Conservation (phyloP, 306 rosid genomes). For the Arachis stenosperma region DNA sequence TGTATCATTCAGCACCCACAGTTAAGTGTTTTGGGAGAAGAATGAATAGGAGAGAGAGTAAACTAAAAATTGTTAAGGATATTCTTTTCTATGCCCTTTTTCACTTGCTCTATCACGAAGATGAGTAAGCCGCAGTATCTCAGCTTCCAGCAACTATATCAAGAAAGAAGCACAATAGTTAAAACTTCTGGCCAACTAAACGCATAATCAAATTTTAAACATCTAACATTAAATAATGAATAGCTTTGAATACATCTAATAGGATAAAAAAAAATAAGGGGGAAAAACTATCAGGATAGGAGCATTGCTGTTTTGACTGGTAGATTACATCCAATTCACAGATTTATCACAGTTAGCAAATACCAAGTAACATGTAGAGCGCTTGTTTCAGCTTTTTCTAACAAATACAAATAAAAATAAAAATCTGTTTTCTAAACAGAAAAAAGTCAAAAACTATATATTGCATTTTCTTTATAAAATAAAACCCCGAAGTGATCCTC, state of each 20-base stretch:
- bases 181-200: slow-evolving; percentile 29
- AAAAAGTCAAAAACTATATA: no score
- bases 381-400: no score
- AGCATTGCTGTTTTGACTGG: slow-evolving; percentile 24
- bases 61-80: slow-evolving; percentile 67
- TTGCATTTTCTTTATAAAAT: no score
- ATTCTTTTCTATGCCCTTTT: slow-evolving; percentile 86
- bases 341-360: slow-evolving; percentile 12
- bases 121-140: slow-evolving; percentile 66
- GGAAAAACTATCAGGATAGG: slow-evolving; percentile 12
- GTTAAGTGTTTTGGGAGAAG: not conserved
- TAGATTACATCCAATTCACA: slow-evolving; percentile 9
- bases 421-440: no score
- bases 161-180: slow-evolving; percentile 34
- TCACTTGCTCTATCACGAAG: slow-evolving; percentile 90
- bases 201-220: slow-evolving; percentile 33
- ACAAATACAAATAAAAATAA: no score
- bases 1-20: slow-evolving; percentile 15
- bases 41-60: not conserved
- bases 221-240: slow-evolving; percentile 16
- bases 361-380: not conserved
- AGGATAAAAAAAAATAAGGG: not conserved
- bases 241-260: slow-evolving; percentile 2
- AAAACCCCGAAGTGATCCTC: no score
- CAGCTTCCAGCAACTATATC: slow-evolving; percentile 70